Conservation (phyloP, 2,329 filamentous ascomycete genomes). For the Graphium sp. region DNA sequence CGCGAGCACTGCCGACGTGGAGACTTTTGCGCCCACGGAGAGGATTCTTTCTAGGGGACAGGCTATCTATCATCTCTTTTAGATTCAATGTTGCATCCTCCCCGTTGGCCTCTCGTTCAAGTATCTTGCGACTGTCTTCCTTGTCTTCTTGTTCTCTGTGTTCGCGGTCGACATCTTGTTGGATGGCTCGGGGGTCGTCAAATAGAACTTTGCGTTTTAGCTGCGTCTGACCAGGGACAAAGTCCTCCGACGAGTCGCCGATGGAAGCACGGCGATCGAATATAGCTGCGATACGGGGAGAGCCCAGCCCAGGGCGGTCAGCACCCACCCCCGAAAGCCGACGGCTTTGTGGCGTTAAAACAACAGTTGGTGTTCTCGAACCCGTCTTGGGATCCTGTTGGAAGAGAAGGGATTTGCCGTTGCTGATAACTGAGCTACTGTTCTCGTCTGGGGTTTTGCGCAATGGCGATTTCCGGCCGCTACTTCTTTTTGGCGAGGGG, state of each 20-base stretch:
- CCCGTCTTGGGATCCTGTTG: conserved; percentile 35
- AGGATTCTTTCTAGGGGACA: conserved; percentile 58
- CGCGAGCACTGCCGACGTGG: conserved; percentile 56
- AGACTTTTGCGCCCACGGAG: conserved; percentile 58
- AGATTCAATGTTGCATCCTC: conserved; percentile 48
- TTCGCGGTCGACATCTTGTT: conserved; percentile 46
- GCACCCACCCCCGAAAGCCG: conserved; percentile 50
- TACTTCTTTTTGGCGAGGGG: conserved; percentile 5
- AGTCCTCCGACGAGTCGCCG: conserved; percentile 45
- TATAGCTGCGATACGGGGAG: conserved; percentile 54
- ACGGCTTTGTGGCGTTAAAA: conserved; percentile 39
- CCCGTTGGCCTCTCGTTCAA: conserved; percentile 33
- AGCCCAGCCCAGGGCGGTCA: conserved; percentile 56
- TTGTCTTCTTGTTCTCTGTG: conserved; percentile 38
- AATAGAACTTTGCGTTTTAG: conserved; percentile 35
- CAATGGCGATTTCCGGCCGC: conserved; percentile 8
- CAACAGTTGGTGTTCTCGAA: conserved; percentile 41
- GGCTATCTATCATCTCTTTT: conserved; percentile 60
- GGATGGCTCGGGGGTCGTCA: conserved; percentile 44
- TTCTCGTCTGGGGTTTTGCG: conserved; percentile 10
- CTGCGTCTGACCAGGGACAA: conserved; percentile 32
- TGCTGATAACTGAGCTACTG: conserved; percentile 7
- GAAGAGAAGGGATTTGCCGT: conserved; percentile 25
- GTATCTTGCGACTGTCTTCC: conserved; percentile 39
- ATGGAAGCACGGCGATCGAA: conserved; percentile 58